Base-by-base conservation (phyloP, 441 rosid species). In the Corymbia calophylla region DNA sequence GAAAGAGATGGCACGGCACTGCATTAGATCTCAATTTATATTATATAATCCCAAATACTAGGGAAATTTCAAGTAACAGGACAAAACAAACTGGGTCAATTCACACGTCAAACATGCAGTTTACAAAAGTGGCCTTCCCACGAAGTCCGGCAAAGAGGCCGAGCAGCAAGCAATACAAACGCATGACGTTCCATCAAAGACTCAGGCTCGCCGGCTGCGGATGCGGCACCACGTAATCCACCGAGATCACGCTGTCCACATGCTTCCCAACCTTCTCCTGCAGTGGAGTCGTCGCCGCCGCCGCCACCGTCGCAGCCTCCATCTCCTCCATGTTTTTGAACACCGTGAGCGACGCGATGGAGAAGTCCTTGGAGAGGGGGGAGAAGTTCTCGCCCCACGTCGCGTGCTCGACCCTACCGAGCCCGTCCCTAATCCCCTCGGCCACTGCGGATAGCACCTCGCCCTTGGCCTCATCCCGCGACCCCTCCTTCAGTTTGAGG, bases 321-420 rank as follows among this genome's bases (percentile, higher is more conserved):
- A 97, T 66, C 90, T 95, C 96, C 9, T 90, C 86, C 47, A 92
- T 51, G 81, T 94, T 94, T 47, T 88, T 89, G 86, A 95, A 97
- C 84, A 93, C 94, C 29, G 96, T 94, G 85, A 97, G 92, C 32
- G 98, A 96, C 12, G 95, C 99, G 84, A 97, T 91, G 11, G 96
- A 93, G 55, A 94, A 96, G 3, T 97, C 99, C 70, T 95, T 96
- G 9, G 99, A 98, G 90, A 92, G 95, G 1, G 94, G 97, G 25
- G 97, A 97, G 90, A 96, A 96, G 90, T 96, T 97, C 90, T 96
- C 97, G 5, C 99, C 98, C 1, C 93, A 94, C 23, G 94, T 95
- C 11, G 95, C 88, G 87, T 96, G 93, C 60, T 92, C 91, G 53
- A 96, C 91, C 49, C 90, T 94, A 17, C 91, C 93, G 25, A 95